phyloP scores from a whole-genome alignment of 2,329 filamentous ascomycete species.

The Chaetomiaceae sp. region DNA sequence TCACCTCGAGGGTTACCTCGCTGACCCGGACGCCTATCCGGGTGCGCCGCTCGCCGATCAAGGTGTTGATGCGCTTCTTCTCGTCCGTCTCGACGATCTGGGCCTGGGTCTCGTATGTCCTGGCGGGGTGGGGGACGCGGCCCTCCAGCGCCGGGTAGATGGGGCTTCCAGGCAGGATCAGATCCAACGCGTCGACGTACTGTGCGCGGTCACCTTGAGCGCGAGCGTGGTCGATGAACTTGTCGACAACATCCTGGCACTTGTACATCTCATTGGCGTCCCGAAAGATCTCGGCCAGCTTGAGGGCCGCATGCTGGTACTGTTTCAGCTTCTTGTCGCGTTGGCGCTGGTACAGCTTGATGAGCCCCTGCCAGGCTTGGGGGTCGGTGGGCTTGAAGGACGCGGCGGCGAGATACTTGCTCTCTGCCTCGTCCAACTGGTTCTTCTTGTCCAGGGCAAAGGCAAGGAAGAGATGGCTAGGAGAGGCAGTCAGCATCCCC shows the following conservation, averaged over 20 bases:
- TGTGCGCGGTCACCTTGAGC: conserved; percentile 67
- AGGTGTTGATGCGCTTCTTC: conserved; percentile 79
- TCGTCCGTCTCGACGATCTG: conserved; percentile 82
- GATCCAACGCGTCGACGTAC: conserved; percentile 68
- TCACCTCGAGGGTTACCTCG: conserved; percentile 82
- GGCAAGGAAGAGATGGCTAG: conserved; percentile 76
- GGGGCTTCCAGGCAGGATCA: conserved; percentile 74
- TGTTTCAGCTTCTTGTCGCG: conserved; percentile 62
- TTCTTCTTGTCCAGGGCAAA: conserved; percentile 77
- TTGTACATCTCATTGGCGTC: conserved; percentile 60
- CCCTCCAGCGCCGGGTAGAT: conserved; percentile 82
- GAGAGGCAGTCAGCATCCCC: background rate
- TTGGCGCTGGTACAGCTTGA: conserved; percentile 79
- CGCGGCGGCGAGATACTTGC: conserved; percentile 68
- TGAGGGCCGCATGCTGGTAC: conserved; percentile 69
- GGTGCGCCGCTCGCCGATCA: conserved; percentile 85
- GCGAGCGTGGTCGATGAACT: conserved; percentile 70
- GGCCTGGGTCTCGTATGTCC: conserved; percentile 76
- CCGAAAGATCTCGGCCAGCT: conserved; percentile 69
- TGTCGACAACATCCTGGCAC: conserved; percentile 67
- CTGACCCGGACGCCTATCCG: conserved; percentile 77
- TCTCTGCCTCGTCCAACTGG: conserved; percentile 67
- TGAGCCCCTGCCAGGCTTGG: conserved; percentile 87
- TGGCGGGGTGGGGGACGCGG: conserved; percentile 70
- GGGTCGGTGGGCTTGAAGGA: conserved; percentile 66